Base-by-base conservation (phyloP, 176 grass and related monocot species). In the Oryza meyeriana region DNA sequence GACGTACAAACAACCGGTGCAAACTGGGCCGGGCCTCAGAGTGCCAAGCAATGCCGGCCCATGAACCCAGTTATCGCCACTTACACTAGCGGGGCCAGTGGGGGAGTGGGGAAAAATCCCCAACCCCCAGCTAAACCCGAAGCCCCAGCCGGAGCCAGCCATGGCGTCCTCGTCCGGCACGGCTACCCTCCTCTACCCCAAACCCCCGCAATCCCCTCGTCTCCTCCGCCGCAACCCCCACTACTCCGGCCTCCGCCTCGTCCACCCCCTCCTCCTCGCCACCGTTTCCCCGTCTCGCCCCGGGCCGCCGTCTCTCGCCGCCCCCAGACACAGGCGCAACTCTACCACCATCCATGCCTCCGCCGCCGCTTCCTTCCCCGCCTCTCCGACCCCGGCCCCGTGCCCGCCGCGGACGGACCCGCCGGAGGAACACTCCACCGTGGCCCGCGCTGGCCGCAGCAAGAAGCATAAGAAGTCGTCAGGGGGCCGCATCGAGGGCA, bases 401-500 rank as follows among this genome's bases (percentile, higher is more conserved):
- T 55, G 85, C 57, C 81, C 69, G 5, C 16, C 61, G 34, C 72
- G 26, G n/a, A 10, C 34, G 57, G 44, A 9, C 28, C 50, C 71
- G 31, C 70, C 65, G n/a, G 88, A 91, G n/a, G 61, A 41, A 40
- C 69, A 69, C 29, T 64, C 74, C 57, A 86, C 86, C 24, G 76
- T 87, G 14, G 87, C 74, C 70, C 87, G 35, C 69, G 92, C 92
- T 1, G 95, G 95, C 4, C 96, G 92, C 55, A 91, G 94, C 83
- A 98, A 95, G 93, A 98, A 95, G 81, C 87, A 64, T 22, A 86
- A 85, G 78, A 88, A 92, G 64, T 12, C 67, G 35, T 11, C 77
- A 4, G 83, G 90, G 2, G 92, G 95, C 3, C 86, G 92, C 47
- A 95, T 98, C 81, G 92, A 95, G 82, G 92, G 95, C 32, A 61